Base-by-base conservation (phyloP, 1,284 basidiomycete genomes). In the Malassezia slooffiae region DNA sequence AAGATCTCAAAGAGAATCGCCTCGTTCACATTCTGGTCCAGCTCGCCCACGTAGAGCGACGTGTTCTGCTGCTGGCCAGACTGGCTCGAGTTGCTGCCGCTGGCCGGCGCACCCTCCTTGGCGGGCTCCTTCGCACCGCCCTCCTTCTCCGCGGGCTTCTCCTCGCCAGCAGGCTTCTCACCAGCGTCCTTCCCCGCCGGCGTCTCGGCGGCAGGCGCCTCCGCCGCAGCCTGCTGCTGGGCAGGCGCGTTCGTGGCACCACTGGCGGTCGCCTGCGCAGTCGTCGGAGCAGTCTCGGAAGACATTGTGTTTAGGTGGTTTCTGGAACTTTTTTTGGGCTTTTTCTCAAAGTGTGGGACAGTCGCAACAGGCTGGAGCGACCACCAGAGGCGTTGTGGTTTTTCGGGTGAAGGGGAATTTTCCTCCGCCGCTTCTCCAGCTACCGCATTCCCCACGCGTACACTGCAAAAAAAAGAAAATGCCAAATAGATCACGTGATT, bases 1-100 rank as follows among this genome's bases (percentile, higher is more conserved):
- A 99, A 99, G 72, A 99, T 97, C 77, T 97, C 93, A 71, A 96
- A 99, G 50, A 99, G 79, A 86, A 96, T 96, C 52, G 93, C 91
- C 78, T 99, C 93, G 40, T 90, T 89, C 72, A 99, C 91, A 57
- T 84, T 83, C 59, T 84, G 82, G 74, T 97, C 93, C 62, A 99
- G 83, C 77, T 99, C 93, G 57, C 93, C 93, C 56, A 97, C 93
- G 74, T 99, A 97, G 67, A 99, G 85, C 52, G 88, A 93, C 28
- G 90, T 72, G 58, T 67, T 70, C 42, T 41, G 43, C 38, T 41
- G 41, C 23, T 38, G 38, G 27, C 32, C 24, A 8, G 37, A 26
- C 34, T 31, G 26, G 30, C 42, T 47, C 20, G 27, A 11, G 19
- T 29, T 23, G 28, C 36, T 40, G 16, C 26, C 22, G 6, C 26